phyloP scores from a whole-genome alignment of 148 eudicot species.

The Silene uniflora region DNA sequence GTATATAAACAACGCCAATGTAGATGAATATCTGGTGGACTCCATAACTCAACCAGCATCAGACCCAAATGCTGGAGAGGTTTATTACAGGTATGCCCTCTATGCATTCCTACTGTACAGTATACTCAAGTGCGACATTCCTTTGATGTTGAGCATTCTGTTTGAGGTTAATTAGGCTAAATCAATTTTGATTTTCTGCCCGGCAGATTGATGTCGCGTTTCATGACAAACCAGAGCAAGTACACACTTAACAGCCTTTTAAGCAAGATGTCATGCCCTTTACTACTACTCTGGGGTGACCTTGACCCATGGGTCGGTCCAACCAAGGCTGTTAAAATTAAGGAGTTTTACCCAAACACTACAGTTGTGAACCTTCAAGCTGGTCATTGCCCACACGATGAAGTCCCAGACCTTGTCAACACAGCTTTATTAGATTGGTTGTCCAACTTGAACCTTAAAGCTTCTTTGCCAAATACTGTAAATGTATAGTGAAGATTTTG shows the following conservation, averaged over 20 bases:
- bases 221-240: slow-evolving; percentile 80
- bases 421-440: slow-evolving; percentile 85
- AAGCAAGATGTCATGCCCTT: slow-evolving; percentile 75
- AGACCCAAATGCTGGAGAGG: slow-evolving; percentile 98
- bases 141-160: not conserved
- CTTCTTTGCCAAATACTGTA: slow-evolving; percentile 33
- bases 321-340: slow-evolving; percentile 72
- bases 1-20: slow-evolving; percentile 65
- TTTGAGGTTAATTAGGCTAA: not conserved
- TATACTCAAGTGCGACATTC: not conserved
- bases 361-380: slow-evolving; percentile 81
- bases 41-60: slow-evolving; percentile 83
- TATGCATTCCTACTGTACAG: not conserved
- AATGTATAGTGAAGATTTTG: slow-evolving; percentile 30
- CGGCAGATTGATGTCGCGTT: slow-evolving; percentile 74
- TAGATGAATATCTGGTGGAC: slow-evolving; percentile 87
- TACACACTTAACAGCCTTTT: slow-evolving; percentile 87
- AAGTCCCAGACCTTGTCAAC: slow-evolving; percentile 91
- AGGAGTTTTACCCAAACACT: slow-evolving; percentile 81
- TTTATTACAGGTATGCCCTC: slow-evolving; percentile 79
- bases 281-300: slow-evolving; percentile 90
- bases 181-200: not conserved
- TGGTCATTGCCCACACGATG: slow-evolving; percentile 99
- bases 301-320: slow-evolving; percentile 98
- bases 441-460: slow-evolving; percentile 40